These are phyloP conservation scores for Prototheca cutis DNA, from an alignment of 163 green algal genomes.

Conservation along the genomic window DNA sequence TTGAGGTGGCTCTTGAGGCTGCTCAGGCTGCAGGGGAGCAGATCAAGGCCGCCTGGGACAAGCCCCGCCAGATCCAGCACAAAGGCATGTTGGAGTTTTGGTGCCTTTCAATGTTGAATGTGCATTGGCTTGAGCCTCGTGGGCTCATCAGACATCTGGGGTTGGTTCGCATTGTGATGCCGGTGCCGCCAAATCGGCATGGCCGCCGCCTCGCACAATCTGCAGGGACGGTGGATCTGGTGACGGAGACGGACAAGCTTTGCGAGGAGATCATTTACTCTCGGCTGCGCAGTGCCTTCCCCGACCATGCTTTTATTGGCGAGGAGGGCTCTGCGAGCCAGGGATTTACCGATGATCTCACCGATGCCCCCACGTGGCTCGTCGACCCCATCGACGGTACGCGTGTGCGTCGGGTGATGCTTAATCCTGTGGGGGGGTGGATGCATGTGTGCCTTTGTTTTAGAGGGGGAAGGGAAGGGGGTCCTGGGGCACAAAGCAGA, in stretches of 20 bases:
- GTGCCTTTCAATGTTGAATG: no score
- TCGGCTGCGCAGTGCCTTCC: slow-evolving; percentile 63
- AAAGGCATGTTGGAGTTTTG: slow-evolving; percentile 23
- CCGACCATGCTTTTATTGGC: slow-evolving; percentile 86
- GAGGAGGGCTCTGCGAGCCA: slow-evolving; percentile 64
- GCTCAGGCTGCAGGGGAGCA: slow-evolving; percentile 37
- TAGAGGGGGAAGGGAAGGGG: no score
- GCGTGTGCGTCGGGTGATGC: no score
- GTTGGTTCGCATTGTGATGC: not conserved
- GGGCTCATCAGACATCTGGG: not conserved
- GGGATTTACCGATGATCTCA: slow-evolving; percentile 52
- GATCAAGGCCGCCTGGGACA: slow-evolving; percentile 35
- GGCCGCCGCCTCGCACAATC: no score
- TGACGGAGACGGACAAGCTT: slow-evolving; percentile 91
- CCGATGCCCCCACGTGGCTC: slow-evolving; percentile 88
- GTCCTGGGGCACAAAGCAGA: no score
- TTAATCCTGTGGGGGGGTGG: no score
- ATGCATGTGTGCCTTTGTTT: no score
- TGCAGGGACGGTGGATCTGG: slow-evolving; percentile 67
- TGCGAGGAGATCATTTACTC: slow-evolving; percentile 73
- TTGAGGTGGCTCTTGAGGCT: slow-evolving; percentile 35
- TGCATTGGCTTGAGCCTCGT: not conserved
- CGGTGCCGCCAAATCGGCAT: no score
- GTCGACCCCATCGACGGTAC: slow-evolving; percentile 56
- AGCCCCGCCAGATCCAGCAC: slow-evolving; percentile 36